Conservation (phyloP, 2,329 filamentous ascomycete species). For the Zasmidium cellare region DNA sequence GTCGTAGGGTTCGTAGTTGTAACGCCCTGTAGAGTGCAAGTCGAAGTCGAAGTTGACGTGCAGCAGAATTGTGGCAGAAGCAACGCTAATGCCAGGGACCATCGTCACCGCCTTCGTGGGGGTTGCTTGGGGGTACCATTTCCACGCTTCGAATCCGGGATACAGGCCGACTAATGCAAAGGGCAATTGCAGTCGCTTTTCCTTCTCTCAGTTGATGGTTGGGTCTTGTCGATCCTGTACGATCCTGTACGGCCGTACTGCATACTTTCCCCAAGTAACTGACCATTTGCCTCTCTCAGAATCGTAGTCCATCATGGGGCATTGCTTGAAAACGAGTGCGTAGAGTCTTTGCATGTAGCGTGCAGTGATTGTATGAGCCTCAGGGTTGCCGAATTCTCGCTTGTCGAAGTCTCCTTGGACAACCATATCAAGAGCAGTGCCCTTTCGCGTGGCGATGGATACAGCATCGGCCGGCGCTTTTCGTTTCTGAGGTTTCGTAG, state of each 20-base stretch:
- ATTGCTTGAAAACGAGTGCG: constrained; percentile 41
- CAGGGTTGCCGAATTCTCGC: constrained; percentile 14
- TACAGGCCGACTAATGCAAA: neutral
- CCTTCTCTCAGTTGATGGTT: too few species aligned
- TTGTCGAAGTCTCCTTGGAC: constrained; percentile 1
- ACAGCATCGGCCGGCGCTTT: neutral
- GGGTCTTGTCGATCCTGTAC: too few species aligned
- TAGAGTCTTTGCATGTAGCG: constrained; percentile 51
- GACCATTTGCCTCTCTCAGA: constrained; percentile 30
- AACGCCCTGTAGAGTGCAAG: neutral
- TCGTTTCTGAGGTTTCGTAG: neutral
- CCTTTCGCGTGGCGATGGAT: neutral
- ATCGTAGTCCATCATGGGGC: constrained; percentile 45
- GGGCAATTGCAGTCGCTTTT: neutral
- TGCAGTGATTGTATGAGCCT: constrained; percentile 39
- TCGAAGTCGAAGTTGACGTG: neutral
- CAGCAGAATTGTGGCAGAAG: neutral
- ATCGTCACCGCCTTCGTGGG: neutral
- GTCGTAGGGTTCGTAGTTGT: neutral
- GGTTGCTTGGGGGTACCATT: too few species aligned
- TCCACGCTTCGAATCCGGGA: neutral
- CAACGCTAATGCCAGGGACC: neutral
- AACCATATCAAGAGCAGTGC: constrained; percentile 26
- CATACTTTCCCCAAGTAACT: constrained; percentile 34
- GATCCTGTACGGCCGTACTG: neutral